Percentiles rank a stretch among this genome's conserved stretches.
These are phyloP conservation scores for Oidium heveae DNA, from an alignment of 2,329 filamentous ascomycete species.

Conservation along the genomic window DNA sequence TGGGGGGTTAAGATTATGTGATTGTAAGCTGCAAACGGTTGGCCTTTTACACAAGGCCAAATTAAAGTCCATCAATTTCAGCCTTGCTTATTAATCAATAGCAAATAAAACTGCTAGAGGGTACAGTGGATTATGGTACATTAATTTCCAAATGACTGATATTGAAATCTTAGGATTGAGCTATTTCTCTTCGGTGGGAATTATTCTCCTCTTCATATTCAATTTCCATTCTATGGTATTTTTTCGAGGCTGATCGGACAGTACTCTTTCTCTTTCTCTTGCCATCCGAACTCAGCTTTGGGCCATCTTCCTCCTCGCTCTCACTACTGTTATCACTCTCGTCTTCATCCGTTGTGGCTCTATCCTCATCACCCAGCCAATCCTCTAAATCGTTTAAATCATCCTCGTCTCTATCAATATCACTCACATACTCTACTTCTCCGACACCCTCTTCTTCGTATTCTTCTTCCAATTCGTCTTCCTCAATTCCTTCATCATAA, in stretches of 20 bases:
- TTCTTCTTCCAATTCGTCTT: slow-evolving; percentile 45
- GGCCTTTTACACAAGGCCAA: too few species aligned
- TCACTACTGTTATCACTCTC: slow-evolving; percentile 26
- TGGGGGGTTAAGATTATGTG: too few species aligned
- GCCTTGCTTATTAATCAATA: too few species aligned
- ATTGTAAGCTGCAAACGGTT: too few species aligned
- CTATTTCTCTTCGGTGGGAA: too few species aligned
- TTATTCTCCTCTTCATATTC: slow-evolving; percentile 51
- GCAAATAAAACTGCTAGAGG: too few species aligned
- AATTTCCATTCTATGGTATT: slow-evolving; percentile 29
- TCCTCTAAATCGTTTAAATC: slow-evolving; percentile 67
- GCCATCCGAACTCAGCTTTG: slow-evolving; percentile 29
- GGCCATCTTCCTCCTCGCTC: slow-evolving; percentile 24
- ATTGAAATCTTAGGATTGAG: too few species aligned
- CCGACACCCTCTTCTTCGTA: slow-evolving; percentile 43
- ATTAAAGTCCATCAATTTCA: too few species aligned
- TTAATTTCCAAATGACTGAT: too few species aligned
- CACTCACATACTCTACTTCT: slow-evolving; percentile 78
- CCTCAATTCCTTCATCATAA: slow-evolving; percentile 62
- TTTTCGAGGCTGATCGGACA: slow-evolving; percentile 19
- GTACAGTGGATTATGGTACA: too few species aligned
- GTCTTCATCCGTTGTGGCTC: slow-evolving; percentile 19
- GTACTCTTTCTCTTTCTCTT: slow-evolving; percentile 18
- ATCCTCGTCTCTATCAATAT: slow-evolving; percentile 64
- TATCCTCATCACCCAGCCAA: slow-evolving; percentile 54